Evolutionary conservation across 1,284 basidiomycete species (phyloP).

Genomic region (Schizophyllum amplum): DNA sequence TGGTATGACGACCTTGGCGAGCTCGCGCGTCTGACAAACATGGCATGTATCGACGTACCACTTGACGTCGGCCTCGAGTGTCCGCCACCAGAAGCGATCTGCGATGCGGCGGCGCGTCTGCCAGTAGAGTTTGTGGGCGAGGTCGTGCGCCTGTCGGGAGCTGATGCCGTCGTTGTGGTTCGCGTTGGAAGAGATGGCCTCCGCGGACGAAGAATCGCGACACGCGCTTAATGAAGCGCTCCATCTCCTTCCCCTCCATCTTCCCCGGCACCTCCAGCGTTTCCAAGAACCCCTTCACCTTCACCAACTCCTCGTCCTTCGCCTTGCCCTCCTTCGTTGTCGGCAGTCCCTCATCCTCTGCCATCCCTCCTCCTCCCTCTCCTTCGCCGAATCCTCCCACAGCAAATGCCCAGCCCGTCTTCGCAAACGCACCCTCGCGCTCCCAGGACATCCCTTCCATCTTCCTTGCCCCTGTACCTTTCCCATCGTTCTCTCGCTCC

Average conservation of each 20-base stretch:
- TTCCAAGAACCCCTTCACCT: neutral
- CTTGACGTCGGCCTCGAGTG: conserved; percentile 4
- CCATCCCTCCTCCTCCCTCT: no score
- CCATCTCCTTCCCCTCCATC: neutral
- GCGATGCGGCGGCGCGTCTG: conserved; percentile 2
- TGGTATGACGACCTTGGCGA: conserved; percentile 8
- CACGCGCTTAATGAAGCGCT: neutral
- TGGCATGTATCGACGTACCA: conserved; percentile 5
- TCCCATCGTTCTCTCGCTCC: no score
- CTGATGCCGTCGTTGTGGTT: conserved; percentile 16
- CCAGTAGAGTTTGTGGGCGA: conserved; percentile 17
- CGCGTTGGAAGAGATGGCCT: conserved; percentile 14
- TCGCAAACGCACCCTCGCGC: no score
- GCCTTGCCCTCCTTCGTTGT: neutral
- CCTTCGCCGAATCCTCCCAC: no score
- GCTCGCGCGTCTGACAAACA: conserved; percentile 3
- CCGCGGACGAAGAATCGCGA: conserved; percentile 15
- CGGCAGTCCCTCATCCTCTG: no score
- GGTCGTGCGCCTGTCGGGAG: conserved; percentile 12
- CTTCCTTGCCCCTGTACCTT: no score
- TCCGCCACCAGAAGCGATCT: conserved; percentile 11
- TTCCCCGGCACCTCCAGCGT: neutral
- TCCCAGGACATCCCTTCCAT: no score
- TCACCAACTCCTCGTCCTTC: neutral
- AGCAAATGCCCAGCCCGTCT: no score